Evolutionary conservation across 352 stramenopile genomes (phyloP).

Genomic region (Phytophthora nicotianae): DNA sequence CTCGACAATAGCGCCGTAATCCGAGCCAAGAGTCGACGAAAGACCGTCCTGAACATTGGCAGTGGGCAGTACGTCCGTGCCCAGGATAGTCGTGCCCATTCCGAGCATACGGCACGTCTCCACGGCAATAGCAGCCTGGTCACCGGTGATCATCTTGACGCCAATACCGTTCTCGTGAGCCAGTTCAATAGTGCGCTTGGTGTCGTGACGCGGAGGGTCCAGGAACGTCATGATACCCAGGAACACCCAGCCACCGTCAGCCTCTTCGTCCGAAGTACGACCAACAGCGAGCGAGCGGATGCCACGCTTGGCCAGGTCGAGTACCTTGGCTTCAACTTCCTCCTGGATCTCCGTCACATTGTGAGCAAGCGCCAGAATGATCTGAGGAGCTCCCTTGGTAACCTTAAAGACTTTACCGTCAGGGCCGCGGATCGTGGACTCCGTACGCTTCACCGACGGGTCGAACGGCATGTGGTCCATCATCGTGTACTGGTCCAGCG

Average conservation of each 20-base stretch:
- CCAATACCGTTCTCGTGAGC: slow-evolving; percentile 91
- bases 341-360: slow-evolving; percentile 84
- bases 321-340: slow-evolving; percentile 86
- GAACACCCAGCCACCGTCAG: slow-evolving; percentile 92
- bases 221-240: slow-evolving; percentile 95
- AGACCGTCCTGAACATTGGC: slow-evolving; percentile 66
- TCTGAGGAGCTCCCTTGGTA: slow-evolving; percentile 94
- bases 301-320: slow-evolving; percentile 88
- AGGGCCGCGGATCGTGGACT: slow-evolving; percentile 87
- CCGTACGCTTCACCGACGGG: slow-evolving; percentile 90
- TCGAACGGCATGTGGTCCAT: slow-evolving; percentile 87
- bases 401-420: slow-evolving; percentile 92
- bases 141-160: slow-evolving; percentile 98
- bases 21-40: slow-evolving; percentile 51
- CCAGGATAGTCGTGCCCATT: slow-evolving; percentile 89
- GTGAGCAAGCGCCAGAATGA: slow-evolving; percentile 86
- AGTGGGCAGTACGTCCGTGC: slow-evolving; percentile 73
- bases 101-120: slow-evolving; percentile 92
- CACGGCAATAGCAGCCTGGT: slow-evolving; percentile 93
- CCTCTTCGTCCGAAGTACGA: slow-evolving; percentile 76
- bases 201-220: slow-evolving; percentile 95
- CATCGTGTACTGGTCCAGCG: slow-evolving; percentile 85
- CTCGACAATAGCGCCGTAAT: slow-evolving; percentile 89
- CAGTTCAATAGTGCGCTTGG: slow-evolving; percentile 92
- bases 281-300: slow-evolving; percentile 90